phyloP scores from a whole-genome alignment of 305 asterid species.

The Fraxinus greggii region DNA sequence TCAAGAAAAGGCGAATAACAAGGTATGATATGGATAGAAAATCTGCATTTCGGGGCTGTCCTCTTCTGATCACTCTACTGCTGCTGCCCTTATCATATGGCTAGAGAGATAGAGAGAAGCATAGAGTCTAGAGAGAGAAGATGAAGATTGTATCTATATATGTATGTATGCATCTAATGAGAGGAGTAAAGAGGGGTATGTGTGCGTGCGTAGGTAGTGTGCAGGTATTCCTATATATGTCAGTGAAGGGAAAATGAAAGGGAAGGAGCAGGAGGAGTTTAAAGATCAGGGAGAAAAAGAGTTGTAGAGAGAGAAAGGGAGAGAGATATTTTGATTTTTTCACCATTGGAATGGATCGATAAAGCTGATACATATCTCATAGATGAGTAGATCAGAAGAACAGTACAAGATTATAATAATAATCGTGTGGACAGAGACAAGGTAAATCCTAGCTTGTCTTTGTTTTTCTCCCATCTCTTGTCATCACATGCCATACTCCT shows the following conservation, averaged over 20 bases:
- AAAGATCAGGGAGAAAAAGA: constrained; percentile 14
- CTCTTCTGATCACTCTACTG: constrained; percentile 32
- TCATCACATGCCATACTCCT: constrained; percentile 20
- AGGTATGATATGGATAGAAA: constrained; percentile 38
- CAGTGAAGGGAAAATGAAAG: constrained; percentile 68
- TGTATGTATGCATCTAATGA: background rate
- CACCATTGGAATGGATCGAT: constrained; percentile 53
- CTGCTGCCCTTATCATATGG: constrained; percentile 38
- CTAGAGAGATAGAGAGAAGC: constrained; percentile 25
- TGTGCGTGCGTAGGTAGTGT: constrained; percentile 90
- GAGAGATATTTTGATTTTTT: constrained; percentile 24
- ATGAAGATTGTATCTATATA: background rate
- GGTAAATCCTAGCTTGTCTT: constrained; percentile 41
- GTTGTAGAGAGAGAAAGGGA: constrained; percentile 16
- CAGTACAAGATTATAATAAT: constrained; percentile 49
- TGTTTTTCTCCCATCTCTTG: constrained; percentile 19
- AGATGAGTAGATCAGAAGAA: constrained; percentile 47
- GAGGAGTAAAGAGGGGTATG: constrained; percentile 37
- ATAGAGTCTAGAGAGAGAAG: constrained; percentile 29
- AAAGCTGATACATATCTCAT: constrained; percentile 76
- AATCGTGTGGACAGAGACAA: constrained; percentile 58
- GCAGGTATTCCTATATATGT: constrained; percentile 67
- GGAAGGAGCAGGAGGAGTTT: constrained; percentile 75
- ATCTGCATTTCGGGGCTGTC: constrained; percentile 35
- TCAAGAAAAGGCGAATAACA: constrained; percentile 36